Percentiles rank a stretch among this genome's conserved stretches.
Evolutionary conservation across 139 green algal species (phyloP).

Genomic region (Chlamydomonas sphaeroides): DNA sequence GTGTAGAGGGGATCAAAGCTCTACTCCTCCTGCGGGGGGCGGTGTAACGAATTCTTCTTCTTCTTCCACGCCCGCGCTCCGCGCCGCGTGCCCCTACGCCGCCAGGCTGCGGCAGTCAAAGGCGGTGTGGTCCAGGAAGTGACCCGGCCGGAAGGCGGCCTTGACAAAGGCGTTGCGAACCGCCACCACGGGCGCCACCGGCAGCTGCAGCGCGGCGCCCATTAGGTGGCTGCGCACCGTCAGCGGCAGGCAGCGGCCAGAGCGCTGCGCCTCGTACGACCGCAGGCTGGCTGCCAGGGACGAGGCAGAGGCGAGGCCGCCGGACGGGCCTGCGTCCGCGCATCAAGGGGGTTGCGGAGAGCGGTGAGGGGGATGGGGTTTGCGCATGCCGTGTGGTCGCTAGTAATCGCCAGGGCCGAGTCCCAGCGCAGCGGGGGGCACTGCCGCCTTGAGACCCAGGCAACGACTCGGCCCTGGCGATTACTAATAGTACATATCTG

Average conservation of each 20-base stretch:
- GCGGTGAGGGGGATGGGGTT: background rate
- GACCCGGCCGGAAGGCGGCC: conserved; percentile 23
- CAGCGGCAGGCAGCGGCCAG: conserved; percentile 42
- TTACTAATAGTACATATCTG: too few relatives aligned
- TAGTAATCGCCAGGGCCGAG: too few relatives aligned
- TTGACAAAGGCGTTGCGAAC: conserved; percentile 35
- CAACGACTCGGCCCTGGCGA: too few relatives aligned
- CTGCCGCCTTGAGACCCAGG: too few relatives aligned
- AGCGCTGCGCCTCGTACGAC: conserved; percentile 64
- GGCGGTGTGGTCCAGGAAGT: conserved; percentile 53
- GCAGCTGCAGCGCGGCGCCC: conserved; percentile 35
- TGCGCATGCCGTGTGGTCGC: too few relatives aligned
- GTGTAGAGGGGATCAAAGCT: too few relatives aligned
- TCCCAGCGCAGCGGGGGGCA: too few relatives aligned
- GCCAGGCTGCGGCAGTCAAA: conserved; percentile 16
- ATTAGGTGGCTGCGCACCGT: conserved; percentile 49
- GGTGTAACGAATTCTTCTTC: too few relatives aligned
- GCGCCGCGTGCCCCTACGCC: too few relatives aligned
- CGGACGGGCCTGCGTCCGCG: background rate
- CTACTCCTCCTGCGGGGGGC: too few relatives aligned
- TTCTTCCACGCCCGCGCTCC: too few relatives aligned
- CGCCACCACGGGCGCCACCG: background rate
- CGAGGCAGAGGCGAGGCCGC: background rate
- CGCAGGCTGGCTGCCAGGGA: conserved; percentile 51
- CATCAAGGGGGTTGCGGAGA: background rate